Percentiles rank a stretch among this genome's conserved stretches.
Conservation (phyloP, 495 filamentous ascomycete species). For the Tuber borchii region DNA sequence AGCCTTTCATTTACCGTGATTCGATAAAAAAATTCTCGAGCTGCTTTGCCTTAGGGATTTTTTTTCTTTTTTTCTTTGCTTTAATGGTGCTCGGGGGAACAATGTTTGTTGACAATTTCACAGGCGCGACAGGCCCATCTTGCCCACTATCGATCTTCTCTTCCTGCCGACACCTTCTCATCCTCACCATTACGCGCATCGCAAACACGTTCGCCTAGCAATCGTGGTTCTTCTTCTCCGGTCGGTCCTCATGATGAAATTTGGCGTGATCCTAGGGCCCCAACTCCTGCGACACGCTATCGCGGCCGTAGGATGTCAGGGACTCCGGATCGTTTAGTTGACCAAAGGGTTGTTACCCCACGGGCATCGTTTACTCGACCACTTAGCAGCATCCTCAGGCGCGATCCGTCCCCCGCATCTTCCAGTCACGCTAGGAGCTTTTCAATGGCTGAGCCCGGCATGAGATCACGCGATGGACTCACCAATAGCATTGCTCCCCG, state of each 20-base stretch:
- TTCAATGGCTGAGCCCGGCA: constrained; percentile 33
- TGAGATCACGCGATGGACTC: constrained; percentile 19
- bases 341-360: constrained; percentile 29
- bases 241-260: constrained; percentile 17
- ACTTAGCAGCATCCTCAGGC: constrained; percentile 31
- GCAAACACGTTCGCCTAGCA: constrained; percentile 22
- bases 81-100: constrained; percentile 2
- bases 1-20: constrained; percentile 2
- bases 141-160: constrained; percentile 33
- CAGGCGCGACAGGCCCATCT: constrained; percentile 36
- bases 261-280: constrained; percentile 21
- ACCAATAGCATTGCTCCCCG: constrained; percentile 25
- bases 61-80: background rate
- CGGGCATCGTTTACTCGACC: constrained; percentile 35
- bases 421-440: constrained; percentile 31
- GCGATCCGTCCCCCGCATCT: constrained; percentile 29
- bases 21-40: constrained; percentile 3
- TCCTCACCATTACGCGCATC: constrained; percentile 34
- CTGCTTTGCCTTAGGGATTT: constrained; percentile 6
- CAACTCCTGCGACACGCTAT: constrained; percentile 29
- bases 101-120: constrained; percentile 10
- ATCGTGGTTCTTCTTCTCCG: constrained; percentile 23
- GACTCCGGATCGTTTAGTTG: constrained; percentile 23
- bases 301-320: constrained; percentile 37
- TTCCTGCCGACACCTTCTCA: constrained; percentile 38